Evolutionary conservation across 371 early-diverging fungal genomes (phyloP), one percentile per base, ranked within the genome.

Genomic region (Mucor saturninus): DNA sequence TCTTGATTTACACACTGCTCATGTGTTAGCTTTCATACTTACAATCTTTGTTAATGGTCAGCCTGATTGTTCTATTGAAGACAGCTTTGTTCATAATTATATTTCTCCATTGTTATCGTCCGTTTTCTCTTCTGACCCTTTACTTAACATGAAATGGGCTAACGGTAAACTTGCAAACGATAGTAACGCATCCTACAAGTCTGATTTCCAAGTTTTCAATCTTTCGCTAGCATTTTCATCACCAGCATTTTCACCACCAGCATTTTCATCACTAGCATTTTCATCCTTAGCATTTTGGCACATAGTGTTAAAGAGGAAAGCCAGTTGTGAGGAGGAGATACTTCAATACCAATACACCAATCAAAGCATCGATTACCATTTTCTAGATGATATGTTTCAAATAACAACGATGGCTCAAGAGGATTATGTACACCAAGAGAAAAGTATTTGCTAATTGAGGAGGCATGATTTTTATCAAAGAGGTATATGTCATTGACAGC

Each of bases 401-500:
- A 55, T 15, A 32, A 60, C 32, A 65, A 37, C 9, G 64, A 21
- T 43, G 55, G 37, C 55, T 28, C 56, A 60, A 65, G 43, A 26
- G 15, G 0, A 42, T 11, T 10, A 42, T 42, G 43, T 10, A 42
- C 43, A 42, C 4, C 10, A n/a, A 4, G 10, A 42, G 43, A 5
- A 30, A 63, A 65, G 40, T 55, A 60, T 54, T 55, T 65, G 29
- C 56, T 60, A 49, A 65, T 56, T 49, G 56, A 65, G 13, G 15
- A 65, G n/a, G 40, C 13, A 10, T 14, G 56, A 50, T 60, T 50
- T 49, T 39, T 65, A 55, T 65, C 60, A 65, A 60, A 55, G 32
- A 55, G 37, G 35, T 60, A 55, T 42, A 60, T 64, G 56, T 57
- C 52, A 64, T 64, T 64, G 43, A 65, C 48, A 13, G n/a, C 55